Conservation (phyloP, 208 protist species). For the Vickermania ingenoplastis region DNA sequence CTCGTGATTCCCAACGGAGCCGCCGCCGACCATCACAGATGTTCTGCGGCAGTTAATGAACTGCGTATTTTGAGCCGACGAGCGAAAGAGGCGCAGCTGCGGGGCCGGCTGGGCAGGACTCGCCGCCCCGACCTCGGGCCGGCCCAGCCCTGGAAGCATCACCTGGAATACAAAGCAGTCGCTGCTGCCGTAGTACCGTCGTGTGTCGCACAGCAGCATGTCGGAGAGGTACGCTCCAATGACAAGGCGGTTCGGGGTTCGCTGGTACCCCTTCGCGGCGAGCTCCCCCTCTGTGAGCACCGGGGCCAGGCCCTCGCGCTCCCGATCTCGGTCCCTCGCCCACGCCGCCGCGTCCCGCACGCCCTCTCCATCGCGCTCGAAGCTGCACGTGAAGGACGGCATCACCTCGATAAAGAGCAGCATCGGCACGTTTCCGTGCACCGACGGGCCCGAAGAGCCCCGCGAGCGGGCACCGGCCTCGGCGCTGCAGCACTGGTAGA, state of each 20-base stretch:
- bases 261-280: too few relatives aligned
- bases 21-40: conserved; percentile 63
- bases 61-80: conserved; percentile 44
- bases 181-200: conserved; percentile 54
- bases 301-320: background rate
- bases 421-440: conserved; percentile 13
- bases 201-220: conserved; percentile 21
- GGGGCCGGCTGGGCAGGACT: conserved; percentile 5
- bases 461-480: conserved; percentile 12
- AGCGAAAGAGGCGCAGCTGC: conserved; percentile 26
- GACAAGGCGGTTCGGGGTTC: conserved; percentile 20
- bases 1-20: conserved; percentile 7
- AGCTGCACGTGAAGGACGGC: conserved; percentile 20
- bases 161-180: conserved; percentile 78
- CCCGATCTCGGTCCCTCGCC: background rate
- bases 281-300: background rate
- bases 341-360: conserved; percentile 15
- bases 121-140: background rate
- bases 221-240: conserved; percentile 62
- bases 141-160: conserved; percentile 15
- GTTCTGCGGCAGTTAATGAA: conserved; percentile 48
- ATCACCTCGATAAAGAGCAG: conserved; percentile 53
- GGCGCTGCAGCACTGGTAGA: conserved; percentile 39
- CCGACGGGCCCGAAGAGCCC: background rate
- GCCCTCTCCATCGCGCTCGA: conserved; percentile 23